Evolutionary conservation across 1,139 yeast species (phyloP), one percentile per base, ranked within the genome.

Genomic region (Pichia sp.): DNA sequence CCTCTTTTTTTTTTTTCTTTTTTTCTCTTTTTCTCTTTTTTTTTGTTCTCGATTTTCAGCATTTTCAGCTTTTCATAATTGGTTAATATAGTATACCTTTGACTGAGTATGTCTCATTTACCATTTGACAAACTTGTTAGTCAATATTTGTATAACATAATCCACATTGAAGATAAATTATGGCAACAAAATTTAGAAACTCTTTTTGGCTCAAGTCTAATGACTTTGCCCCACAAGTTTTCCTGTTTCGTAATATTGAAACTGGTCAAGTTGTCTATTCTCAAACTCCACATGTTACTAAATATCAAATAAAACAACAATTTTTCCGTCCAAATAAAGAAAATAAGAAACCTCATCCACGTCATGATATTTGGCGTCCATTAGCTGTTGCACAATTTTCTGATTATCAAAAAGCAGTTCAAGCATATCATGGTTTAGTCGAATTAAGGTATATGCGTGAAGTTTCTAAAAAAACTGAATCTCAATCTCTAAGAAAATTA

Each of bases 191-290:
- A 48, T 64, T 65, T 49, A 62, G 68, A 56, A 56, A 55, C 34
- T 46, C 64, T 11, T 42, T 46, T 48, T 80, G 85, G 85, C 67
- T 81, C 42, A 66, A 71, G 46, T 64, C 67, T 54, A 72, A 74
- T 50, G 76, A 76, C 10, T 77, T 78, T 64, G 95, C 90, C 3
- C 96, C 97, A 8, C 88, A 84, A 61, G 85, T 90, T 30, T 87
- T 76, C 63, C 68, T 88, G 46, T 90, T 86, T 71, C 79, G 94
- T 63, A 89, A 90, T 71, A 69, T 87, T 48, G 94, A 87, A 67
- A 76, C 85, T 39, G 97, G 97, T 6, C 97, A 90, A 69, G 94
- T 89, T 27, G 69, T 87, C 41, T 90, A 88, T 66, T 83, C 96
- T 3, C 96, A 89, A 67, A 79, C 86, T 30, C 95, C 94, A 26